These are phyloP conservation scores for Penicillium olsonii DNA, from an alignment of 2,329 filamentous ascomycete species.

Conservation along the genomic window DNA sequence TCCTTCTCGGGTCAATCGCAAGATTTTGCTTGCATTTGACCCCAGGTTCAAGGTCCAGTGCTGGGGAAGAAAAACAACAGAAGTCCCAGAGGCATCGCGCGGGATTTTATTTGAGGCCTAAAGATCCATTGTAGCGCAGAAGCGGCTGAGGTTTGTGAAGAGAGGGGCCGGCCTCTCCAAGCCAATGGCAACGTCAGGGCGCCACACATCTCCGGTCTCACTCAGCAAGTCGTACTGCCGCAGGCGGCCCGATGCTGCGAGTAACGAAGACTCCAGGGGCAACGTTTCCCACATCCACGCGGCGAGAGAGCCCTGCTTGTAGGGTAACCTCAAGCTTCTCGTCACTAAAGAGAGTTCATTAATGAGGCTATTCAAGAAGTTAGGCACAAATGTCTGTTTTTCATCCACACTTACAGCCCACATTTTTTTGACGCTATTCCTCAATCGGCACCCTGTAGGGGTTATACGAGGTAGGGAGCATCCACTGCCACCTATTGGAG, in stretches of 20 bases:
- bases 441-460: neutral
- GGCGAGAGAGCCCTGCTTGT: neutral
- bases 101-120: neutral
- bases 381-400: neutral
- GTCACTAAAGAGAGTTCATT: neutral
- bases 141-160: neutral
- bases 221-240: neutral
- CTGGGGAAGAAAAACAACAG: neutral
- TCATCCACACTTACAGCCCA: neutral
- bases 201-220: neutral
- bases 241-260: neutral
- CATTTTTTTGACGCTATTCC: neutral
- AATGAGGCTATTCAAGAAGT: neutral
- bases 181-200: neutral
- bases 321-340: neutral
- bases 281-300: neutral
- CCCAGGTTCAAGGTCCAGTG: too few species aligned
- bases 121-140: neutral
- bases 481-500: neutral
- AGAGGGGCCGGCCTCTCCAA: neutral
- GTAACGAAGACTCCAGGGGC: neutral
- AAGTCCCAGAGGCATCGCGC: neutral
- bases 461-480: neutral
- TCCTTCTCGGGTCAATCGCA: neutral
- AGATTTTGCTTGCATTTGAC: neutral